These are phyloP conservation scores for Penicillium thymicola DNA, from an alignment of 2,329 filamentous ascomycete genomes.

Conservation along the genomic window DNA sequence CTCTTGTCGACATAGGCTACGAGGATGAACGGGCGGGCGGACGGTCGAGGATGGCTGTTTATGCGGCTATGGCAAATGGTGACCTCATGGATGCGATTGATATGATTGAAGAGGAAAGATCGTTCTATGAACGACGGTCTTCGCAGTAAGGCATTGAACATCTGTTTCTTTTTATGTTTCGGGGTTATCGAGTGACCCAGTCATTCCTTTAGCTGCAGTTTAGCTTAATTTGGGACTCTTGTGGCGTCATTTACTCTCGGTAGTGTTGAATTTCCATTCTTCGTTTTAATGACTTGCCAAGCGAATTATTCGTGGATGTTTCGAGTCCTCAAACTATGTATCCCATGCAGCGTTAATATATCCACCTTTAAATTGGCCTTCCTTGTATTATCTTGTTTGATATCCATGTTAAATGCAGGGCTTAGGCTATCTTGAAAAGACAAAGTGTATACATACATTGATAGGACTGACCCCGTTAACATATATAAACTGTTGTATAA, in stretches of 20 bases:
- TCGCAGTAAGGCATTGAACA: slow-evolving; percentile 3
- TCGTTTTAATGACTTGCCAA: not conserved
- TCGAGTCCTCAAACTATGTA: not conserved
- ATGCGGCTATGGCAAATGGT: slow-evolving; percentile 45
- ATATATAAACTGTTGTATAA: too few relatives aligned
- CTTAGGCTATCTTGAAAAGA: too few relatives aligned
- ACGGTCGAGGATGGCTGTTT: slow-evolving; percentile 40
- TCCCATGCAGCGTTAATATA: not conserved
- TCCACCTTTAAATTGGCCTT: not conserved
- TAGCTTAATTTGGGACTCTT: not conserved
- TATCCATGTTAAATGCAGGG: too few relatives aligned
- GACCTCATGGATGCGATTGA: slow-evolving; percentile 47
- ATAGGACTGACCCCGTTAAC: too few relatives aligned
- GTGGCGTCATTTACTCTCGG: not conserved
- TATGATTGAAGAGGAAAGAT: slow-evolving; percentile 50
- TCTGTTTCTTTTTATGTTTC: not conserved
- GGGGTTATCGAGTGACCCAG: not conserved
- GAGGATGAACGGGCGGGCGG: slow-evolving; percentile 36
- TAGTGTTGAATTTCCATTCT: not conserved
- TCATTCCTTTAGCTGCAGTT: not conserved
- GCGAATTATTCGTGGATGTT: not conserved
- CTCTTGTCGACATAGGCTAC: slow-evolving; percentile 43
- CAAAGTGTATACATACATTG: too few relatives aligned
- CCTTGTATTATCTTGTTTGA: not conserved
- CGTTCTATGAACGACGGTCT: slow-evolving; percentile 36